Conservation (phyloP, 129 eudicot genomes). For the Chrysanthemum seticuspe region DNA sequence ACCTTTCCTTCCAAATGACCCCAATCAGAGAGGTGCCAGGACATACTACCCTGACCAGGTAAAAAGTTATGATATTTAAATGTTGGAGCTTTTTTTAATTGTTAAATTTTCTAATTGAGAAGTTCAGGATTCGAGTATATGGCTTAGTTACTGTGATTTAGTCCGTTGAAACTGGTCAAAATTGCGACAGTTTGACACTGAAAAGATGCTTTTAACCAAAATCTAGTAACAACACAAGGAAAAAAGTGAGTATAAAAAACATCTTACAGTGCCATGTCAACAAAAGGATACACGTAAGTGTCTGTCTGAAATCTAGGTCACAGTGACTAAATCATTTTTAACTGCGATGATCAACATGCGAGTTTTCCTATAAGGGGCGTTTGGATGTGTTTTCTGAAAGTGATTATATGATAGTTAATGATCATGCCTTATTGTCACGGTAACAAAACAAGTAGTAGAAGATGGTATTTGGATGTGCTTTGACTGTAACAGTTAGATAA, state of each 20-base stretch:
- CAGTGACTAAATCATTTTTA: background rate
- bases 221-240: no score
- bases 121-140: background rate
- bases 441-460: no score
- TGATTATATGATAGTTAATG: no score
- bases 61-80: constrained; percentile 1
- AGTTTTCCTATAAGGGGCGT: background rate
- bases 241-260: no score
- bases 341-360: background rate
- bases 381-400: no score
- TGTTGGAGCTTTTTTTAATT: background rate
- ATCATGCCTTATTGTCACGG: no score
- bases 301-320: no score
- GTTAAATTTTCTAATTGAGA: background rate
- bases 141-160: background rate
- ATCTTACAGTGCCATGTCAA: no score
- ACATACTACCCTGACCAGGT: constrained; percentile 20
- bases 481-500: no score
- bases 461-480: no score
- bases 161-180: background rate
- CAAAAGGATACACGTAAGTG: no score
- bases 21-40: constrained; percentile 8
- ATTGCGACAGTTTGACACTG: no score
- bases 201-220: background rate
- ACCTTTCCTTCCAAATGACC: constrained; percentile 9